Evolutionary conservation across 257 asterid genomes (phyloP).

Genomic region (Scutellaria baicalensis): DNA sequence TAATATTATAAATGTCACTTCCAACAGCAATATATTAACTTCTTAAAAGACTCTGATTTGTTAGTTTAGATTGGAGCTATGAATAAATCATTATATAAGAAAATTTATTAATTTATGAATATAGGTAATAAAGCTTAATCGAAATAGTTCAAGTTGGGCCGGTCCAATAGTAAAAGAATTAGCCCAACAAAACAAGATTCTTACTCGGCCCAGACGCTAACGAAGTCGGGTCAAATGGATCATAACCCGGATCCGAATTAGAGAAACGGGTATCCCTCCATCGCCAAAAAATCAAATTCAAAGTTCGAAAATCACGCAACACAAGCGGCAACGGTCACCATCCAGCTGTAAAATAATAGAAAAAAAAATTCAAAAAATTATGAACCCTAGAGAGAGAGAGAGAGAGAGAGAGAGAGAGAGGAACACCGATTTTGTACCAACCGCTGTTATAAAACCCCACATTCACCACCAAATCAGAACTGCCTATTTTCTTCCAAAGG

Average conservation of each 20-base stretch:
- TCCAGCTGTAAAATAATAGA: slow-evolving; percentile 21
- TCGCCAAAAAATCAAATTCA: slow-evolving; percentile 18
- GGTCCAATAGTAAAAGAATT: no score
- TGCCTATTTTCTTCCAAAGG: slow-evolving; percentile 22
- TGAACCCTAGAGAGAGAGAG: slow-evolving; percentile 11
- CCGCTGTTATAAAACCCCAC: slow-evolving; percentile 22
- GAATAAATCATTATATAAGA: no score
- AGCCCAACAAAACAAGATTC: no score
- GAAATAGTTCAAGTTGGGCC: no score
- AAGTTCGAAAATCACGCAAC: background rate
- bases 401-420: background rate
- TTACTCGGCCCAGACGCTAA: no score
- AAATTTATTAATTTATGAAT: no score
- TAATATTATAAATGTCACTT: no score
- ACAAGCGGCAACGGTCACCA: slow-evolving; percentile 24
- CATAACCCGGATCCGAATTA: slow-evolving; percentile 15
- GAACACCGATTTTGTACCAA: slow-evolving; percentile 2
- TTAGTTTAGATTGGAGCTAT: no score
- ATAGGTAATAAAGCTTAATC: no score
- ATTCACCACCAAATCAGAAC: slow-evolving; percentile 14
- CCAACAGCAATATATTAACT: no score
- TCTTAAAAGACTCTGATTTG: no score
- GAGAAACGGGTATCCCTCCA: slow-evolving; percentile 14
- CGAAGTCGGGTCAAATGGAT: background rate
- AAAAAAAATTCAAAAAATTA: slow-evolving; percentile 9